Evolutionary conservation across 371 early-diverging fungal species (phyloP).

Genomic region (Apophysomyces sp.): DNA sequence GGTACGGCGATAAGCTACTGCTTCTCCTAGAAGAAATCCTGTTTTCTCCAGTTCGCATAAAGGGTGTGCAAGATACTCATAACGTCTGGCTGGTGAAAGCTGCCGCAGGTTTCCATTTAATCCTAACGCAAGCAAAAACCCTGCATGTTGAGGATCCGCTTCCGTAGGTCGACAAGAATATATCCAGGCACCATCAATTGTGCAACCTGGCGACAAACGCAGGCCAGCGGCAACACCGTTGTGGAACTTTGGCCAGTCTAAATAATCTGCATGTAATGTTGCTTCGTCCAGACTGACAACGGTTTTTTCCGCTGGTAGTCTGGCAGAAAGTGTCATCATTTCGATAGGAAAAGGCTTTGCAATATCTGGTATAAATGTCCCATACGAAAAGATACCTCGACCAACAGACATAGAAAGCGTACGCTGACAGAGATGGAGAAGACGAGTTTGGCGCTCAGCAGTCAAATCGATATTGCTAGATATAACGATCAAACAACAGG

Average conservation of each 20-base stretch:
- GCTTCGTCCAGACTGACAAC: conserved; percentile 52
- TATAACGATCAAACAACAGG: conserved; percentile 1
- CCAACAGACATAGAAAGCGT: conserved; percentile 71
- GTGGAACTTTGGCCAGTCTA: conserved; percentile 86
- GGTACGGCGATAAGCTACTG: conserved; percentile 70
- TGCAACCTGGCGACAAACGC: conserved; percentile 58
- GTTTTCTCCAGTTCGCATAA: conserved; percentile 65
- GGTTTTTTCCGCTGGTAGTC: conserved; percentile 61
- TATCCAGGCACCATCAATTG: conserved; percentile 78
- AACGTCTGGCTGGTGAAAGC: conserved; percentile 63
- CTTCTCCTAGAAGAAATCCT: conserved; percentile 77
- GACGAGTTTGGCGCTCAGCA: conserved; percentile 48
- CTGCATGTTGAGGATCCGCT: conserved; percentile 67
- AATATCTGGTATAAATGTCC: conserved; percentile 52
- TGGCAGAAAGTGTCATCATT: conserved; percentile 53
- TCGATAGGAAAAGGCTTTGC: conserved; percentile 61
- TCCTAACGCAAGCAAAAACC: conserved; percentile 81
- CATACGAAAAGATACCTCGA: conserved; percentile 67
- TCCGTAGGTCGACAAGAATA: conserved; percentile 59
- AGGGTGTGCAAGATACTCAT: conserved; percentile 68
- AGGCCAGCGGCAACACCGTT: conserved; percentile 84
- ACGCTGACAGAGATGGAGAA: conserved; percentile 54
- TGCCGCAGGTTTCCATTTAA: conserved; percentile 71
- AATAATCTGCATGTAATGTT: conserved; percentile 37
- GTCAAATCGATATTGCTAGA: conserved; percentile 48